phyloP scores from a whole-genome alignment of 192 early-diverging fungal species.

The Coemansia sp. region DNA sequence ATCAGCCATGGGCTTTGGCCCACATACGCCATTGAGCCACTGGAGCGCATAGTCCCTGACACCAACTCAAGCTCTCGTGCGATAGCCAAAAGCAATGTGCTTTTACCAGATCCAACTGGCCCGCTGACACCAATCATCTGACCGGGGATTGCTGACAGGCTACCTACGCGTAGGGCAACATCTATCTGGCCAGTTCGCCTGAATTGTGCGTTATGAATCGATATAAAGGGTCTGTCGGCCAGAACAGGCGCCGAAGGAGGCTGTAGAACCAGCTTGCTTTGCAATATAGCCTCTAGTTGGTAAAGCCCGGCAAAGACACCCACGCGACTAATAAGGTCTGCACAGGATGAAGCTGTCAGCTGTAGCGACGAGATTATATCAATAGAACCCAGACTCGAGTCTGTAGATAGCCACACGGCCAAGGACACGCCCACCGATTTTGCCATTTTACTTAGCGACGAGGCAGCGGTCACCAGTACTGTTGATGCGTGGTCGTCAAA shows the following conservation, averaged over 20 bases:
- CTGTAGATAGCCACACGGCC: background rate
- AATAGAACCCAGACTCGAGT: background rate
- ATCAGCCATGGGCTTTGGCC: slow-evolving; percentile 62
- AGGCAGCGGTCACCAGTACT: slow-evolving; percentile 3
- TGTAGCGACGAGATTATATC: slow-evolving; percentile 11
- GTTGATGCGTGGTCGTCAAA: slow-evolving; percentile 18
- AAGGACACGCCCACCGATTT: slow-evolving; percentile 12
- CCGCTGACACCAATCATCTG: slow-evolving; percentile 76
- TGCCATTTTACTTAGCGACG: slow-evolving; percentile 14
- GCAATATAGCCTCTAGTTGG: slow-evolving; percentile 15
- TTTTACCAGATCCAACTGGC: slow-evolving; percentile 82
- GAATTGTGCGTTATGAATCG: slow-evolving; percentile 10
- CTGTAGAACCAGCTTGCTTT: background rate
- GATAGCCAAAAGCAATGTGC: slow-evolving; percentile 69
- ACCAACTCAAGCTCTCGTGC: slow-evolving; percentile 66
- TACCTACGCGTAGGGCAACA: background rate
- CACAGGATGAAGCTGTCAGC: slow-evolving; percentile 11
- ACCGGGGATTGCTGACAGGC: slow-evolving; percentile 19
- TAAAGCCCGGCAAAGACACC: slow-evolving; percentile 16
- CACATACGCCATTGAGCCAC: slow-evolving; percentile 33
- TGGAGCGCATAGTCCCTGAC: slow-evolving; percentile 1
- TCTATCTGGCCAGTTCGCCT: background rate
- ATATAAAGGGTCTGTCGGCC: background rate
- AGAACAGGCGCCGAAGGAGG: background rate
- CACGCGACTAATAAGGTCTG: slow-evolving; percentile 7